Evolutionary conservation across 2,329 filamentous ascomycete genomes (phyloP).

Genomic region (Paraphaeosphaeria sporulosa): DNA sequence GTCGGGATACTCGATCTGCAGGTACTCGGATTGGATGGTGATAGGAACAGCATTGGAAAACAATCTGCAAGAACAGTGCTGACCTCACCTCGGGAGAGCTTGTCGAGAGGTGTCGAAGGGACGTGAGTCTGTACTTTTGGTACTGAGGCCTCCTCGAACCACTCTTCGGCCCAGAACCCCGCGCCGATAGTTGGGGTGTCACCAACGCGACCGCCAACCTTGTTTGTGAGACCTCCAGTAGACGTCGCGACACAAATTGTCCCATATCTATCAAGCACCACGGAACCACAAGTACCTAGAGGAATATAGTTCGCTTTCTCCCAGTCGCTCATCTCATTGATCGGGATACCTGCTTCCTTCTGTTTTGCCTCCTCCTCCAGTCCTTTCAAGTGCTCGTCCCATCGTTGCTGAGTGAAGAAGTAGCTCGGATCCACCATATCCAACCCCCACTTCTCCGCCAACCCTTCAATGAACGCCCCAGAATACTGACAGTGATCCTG

Average conservation of each 20-base stretch:
- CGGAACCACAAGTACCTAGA: conserved; percentile 84
- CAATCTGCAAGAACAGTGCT: conserved; percentile 65
- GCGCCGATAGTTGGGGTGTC: conserved; percentile 86
- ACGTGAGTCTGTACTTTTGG: conserved; percentile 31
- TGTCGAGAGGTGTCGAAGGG: conserved; percentile 30
- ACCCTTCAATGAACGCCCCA: conserved; percentile 71
- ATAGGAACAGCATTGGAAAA: conserved; percentile 58
- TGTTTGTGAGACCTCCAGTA: conserved; percentile 86
- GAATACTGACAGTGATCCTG: conserved; percentile 75
- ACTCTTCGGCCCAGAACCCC: conserved; percentile 91
- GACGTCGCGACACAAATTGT: conserved; percentile 72
- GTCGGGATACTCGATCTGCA: background rate
- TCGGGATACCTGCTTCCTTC: conserved; percentile 46
- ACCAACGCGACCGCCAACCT: conserved; percentile 82
- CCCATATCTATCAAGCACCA: conserved; percentile 79
- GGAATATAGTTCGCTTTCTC: conserved; percentile 72
- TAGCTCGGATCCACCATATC: conserved; percentile 74
- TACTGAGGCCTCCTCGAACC: conserved; percentile 60
- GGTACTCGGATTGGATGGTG: conserved; percentile 11
- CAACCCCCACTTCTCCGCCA: conserved; percentile 74
- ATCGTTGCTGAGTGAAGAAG: conserved; percentile 79
- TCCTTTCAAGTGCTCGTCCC: conserved; percentile 77
- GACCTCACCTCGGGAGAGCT: conserved; percentile 49
- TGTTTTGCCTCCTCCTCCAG: conserved; percentile 53
- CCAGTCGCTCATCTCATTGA: conserved; percentile 57